Conservation (phyloP, 768 basidiomycete genomes). For the Hysterangium stoloniferum region DNA sequence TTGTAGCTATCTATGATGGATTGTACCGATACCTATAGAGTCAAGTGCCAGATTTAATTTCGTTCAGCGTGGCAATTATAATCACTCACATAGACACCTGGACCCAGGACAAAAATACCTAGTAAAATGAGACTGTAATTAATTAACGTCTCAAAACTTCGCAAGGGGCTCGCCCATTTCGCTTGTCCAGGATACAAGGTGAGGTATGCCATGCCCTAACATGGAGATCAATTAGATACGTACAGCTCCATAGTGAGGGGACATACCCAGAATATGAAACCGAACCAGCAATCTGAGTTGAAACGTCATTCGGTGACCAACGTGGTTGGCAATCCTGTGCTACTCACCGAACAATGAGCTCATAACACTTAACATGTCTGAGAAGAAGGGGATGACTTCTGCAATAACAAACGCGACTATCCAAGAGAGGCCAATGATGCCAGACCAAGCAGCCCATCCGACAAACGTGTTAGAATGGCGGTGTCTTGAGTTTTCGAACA, state of each 20-base stretch:
- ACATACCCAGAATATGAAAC: conserved; percentile 35
- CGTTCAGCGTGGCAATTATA: neutral
- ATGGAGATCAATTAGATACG: neutral
- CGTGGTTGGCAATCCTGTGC: neutral
- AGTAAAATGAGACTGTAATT: conserved; percentile 32
- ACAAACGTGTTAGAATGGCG: conserved; percentile 27
- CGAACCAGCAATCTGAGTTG: conserved; percentile 29
- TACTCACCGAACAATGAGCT: conserved; percentile 33
- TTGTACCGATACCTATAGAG: conserved; percentile 28
- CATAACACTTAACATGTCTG: conserved; percentile 36
- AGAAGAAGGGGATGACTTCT: conserved; percentile 31
- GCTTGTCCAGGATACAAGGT: conserved; percentile 28
- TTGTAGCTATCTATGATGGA: conserved; percentile 29
- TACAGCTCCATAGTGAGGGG: neutral
- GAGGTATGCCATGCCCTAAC: conserved; percentile 32
- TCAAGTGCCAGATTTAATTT: conserved; percentile 10
- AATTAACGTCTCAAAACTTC: conserved; percentile 28
- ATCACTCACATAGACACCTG: conserved; percentile 32
- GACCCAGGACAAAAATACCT: conserved; percentile 31
- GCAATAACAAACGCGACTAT: conserved; percentile 28
- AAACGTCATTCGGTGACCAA: neutral
- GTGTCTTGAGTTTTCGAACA: conserved; percentile 33
- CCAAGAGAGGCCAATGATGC: conserved; percentile 28
- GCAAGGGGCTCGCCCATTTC: conserved; percentile 28
- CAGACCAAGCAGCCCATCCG: conserved; percentile 27